Base-by-base conservation (phyloP, 495 filamentous ascomycete genomes). In the Penicillium bovifimosum region DNA sequence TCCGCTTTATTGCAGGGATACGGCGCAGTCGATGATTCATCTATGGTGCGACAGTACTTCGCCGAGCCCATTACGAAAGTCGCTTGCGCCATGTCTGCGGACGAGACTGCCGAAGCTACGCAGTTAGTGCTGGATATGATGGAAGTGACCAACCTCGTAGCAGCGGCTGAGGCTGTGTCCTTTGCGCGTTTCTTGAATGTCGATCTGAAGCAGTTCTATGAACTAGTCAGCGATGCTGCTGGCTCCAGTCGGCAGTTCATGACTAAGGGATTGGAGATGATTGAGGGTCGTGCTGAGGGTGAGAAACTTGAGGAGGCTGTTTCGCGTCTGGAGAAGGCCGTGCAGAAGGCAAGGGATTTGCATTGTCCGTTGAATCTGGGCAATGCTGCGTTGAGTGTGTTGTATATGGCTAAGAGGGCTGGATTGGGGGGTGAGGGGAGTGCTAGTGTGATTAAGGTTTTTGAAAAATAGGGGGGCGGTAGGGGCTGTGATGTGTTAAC, bases 191-290 rank as follows among this genome's bases (percentile, higher is more conserved):
- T 70, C 31, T 79, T 89, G 14, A 74, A 79, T 0, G 71, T 89
- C 20, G 84, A 88, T 45, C 66, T 86, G 9, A 72, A 79, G 17
- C 79, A 86, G 62, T 82, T 88, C 44, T 83, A 77, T 52, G 77
- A 80, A 1, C 75, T 91, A 36, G 87, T 87, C 47, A 70, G 75
- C 39, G 84, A 87, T 50, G 87, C 87, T 5, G 87, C 87, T 0
- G 87, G 87, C 1, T 75, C 78, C 1, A 88, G 84, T 61, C 73
- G 65, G 14, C 74, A 85, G 55, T 80, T 89, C 52, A 69, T 76
- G 58, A 72, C 71, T n/a, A 64, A 74, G 46, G 84, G 81, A 0
- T 64, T 78, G 9, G 76, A 77, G 27, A 83, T 88, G 61, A 69
- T 70, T 29, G 63, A 72, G 47, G 67, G 63, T 0, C 54, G 72